Percentiles rank a stretch among this genome's conserved stretches.
phyloP scores from a whole-genome alignment of 2,329 filamentous ascomycete species.

The Phyllosticta citriasiana region DNA sequence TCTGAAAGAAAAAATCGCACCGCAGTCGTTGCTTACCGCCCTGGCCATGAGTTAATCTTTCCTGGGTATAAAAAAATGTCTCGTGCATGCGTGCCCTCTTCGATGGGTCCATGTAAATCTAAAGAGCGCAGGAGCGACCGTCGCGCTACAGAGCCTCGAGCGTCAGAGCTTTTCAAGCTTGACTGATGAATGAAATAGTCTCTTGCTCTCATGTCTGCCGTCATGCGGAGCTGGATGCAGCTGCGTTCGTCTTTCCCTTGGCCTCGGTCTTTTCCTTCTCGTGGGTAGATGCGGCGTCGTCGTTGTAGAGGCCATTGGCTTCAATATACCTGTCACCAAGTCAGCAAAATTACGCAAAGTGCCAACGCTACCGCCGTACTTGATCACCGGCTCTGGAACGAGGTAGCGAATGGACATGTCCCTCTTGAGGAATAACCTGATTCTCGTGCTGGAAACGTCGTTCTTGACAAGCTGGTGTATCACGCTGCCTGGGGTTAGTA shows the following conservation, averaged over 20 bases:
- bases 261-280: constrained; percentile 20
- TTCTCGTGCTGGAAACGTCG: constrained; percentile 59
- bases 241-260: constrained; percentile 16
- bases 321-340: constrained; percentile 31
- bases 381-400: constrained; percentile 19
- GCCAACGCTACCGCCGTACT: not conserved
- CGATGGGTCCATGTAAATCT: not conserved
- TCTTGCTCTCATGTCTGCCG: not conserved
- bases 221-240: constrained; percentile 4
- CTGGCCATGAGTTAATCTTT: not conserved
- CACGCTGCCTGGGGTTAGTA: constrained; percentile 39
- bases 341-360: constrained; percentile 12
- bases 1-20: not conserved
- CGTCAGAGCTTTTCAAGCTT: not conserved
- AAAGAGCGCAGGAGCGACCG: not conserved
- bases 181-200: not conserved
- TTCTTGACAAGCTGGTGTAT: constrained; percentile 84
- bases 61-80: not conserved
- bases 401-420: constrained; percentile 33
- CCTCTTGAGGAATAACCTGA: constrained; percentile 56
- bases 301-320: constrained; percentile 28
- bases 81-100: not conserved
- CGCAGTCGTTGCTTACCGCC: not conserved
- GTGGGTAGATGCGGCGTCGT: constrained; percentile 27
- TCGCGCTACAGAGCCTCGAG: not conserved